Conservation (phyloP, 768 basidiomycete genomes). For the Russula sp. region DNA sequence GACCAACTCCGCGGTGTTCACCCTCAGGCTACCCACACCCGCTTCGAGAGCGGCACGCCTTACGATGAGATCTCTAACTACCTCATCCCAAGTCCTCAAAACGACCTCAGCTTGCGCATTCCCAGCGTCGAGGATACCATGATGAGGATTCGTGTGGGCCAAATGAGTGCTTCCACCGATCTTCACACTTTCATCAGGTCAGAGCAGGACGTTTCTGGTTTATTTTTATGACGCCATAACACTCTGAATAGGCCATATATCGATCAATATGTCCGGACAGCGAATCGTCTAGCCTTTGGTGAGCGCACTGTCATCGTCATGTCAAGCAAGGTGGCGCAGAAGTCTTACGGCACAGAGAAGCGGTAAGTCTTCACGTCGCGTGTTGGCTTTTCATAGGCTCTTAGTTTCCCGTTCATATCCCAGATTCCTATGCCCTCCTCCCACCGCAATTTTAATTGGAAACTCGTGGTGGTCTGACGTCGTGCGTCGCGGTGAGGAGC, state of each 20-base stretch:
- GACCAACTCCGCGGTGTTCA: slow-evolving; percentile 64
- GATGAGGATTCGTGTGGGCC: slow-evolving; percentile 51
- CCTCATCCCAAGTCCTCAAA: slow-evolving; percentile 44
- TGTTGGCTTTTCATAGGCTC: not conserved
- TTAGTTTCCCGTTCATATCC: slow-evolving; percentile 20
- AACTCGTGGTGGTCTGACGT: slow-evolving; percentile 93
- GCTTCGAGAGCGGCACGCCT: slow-evolving; percentile 44
- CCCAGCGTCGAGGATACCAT: slow-evolving; percentile 56
- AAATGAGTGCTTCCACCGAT: slow-evolving; percentile 59
- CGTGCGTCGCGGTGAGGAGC: slow-evolving; percentile 64
- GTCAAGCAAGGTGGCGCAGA: slow-evolving; percentile 97
- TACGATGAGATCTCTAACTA: slow-evolving; percentile 60
- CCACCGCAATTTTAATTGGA: slow-evolving; percentile 90
- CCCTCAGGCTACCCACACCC: slow-evolving; percentile 66
- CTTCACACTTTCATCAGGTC: slow-evolving; percentile 78
- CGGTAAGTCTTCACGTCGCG: slow-evolving; percentile 43
- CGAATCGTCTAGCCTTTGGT: slow-evolving; percentile 83
- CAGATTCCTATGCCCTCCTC: slow-evolving; percentile 89
- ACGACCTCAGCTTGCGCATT: slow-evolving; percentile 58
- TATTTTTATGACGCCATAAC: slow-evolving; percentile 10
- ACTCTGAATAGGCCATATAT: slow-evolving; percentile 58
- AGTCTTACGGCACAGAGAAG: slow-evolving; percentile 95
- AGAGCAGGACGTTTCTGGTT: slow-evolving; percentile 21
- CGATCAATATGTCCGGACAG: slow-evolving; percentile 78
- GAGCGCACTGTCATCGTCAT: slow-evolving; percentile 94